phyloP scores from a whole-genome alignment of 192 early-diverging fungal genomes.

The Coemansia sp. region DNA sequence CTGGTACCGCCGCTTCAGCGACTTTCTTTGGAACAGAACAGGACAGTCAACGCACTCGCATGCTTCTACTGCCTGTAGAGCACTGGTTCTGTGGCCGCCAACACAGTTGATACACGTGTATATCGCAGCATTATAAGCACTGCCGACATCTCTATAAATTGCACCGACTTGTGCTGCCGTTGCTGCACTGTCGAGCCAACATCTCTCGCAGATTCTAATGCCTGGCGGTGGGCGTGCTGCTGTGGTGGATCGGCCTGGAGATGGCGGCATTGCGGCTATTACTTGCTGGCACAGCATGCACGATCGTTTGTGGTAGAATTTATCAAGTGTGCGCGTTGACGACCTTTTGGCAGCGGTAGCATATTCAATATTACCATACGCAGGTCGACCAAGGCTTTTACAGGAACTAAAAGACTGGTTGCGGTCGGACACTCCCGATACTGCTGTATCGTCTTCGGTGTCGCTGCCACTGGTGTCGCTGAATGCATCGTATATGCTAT shows the following conservation, averaged over 20 bases:
- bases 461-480: slow-evolving; percentile 8
- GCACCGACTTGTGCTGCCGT: slow-evolving; percentile 11
- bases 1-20: slow-evolving; percentile 17
- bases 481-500: slow-evolving; percentile 12
- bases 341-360: neutral
- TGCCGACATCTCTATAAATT: slow-evolving; percentile 8
- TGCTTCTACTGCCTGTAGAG: slow-evolving; percentile 30
- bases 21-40: slow-evolving; percentile 24
- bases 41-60: slow-evolving; percentile 41
- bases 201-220: slow-evolving; percentile 19
- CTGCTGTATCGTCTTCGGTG: slow-evolving; percentile 5
- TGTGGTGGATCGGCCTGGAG: neutral
- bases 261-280: slow-evolving; percentile 5
- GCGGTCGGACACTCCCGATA: neutral
- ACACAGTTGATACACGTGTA: slow-evolving; percentile 29
- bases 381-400: neutral
- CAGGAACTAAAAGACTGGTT: neutral
- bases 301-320: slow-evolving; percentile 35
- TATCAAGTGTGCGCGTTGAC: slow-evolving; percentile 32
- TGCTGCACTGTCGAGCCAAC: slow-evolving; percentile 18
- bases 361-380: neutral
- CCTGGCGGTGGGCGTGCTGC: neutral
- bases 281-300: slow-evolving; percentile 37
- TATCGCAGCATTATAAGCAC: slow-evolving; percentile 5
- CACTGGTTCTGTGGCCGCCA: slow-evolving; percentile 32